A percentile compares a stretch with the other conserved stretches of the same genome.
phyloP scores from a whole-genome alignment of 169 alveolate species.

The Perkinsus chesapeaki region DNA sequence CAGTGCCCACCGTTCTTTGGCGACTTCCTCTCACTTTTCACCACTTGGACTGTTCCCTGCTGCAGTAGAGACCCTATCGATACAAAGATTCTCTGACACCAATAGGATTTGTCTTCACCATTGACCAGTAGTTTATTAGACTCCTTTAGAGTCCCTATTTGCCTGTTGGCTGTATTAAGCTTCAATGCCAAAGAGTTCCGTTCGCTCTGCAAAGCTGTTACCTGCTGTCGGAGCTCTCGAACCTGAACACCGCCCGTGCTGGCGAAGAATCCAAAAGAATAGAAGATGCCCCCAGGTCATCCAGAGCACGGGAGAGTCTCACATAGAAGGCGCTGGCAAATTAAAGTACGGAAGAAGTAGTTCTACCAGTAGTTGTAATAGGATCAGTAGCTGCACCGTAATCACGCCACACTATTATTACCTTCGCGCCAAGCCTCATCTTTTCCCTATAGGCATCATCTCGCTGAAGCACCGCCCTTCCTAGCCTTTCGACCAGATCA shows the following conservation, averaged over 20 bases:
- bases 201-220: background rate
- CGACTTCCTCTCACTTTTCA: background rate
- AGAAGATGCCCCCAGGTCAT: too few relatives aligned
- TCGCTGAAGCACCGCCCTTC: background rate
- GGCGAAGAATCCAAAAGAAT: too few relatives aligned
- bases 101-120: background rate
- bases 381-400: too few relatives aligned
- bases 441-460: background rate
- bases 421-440: background rate
- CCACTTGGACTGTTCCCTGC: background rate
- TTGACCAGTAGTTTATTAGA: background rate
- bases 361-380: too few relatives aligned
- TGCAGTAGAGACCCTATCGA: background rate
- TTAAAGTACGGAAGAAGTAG: background rate
- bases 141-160: background rate
- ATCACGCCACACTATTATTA: background rate
- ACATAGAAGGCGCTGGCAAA: too few relatives aligned
- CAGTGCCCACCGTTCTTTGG: background rate
- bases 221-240: background rate
- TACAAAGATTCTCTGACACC: background rate
- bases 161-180: background rate
- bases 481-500: background rate
- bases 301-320: too few relatives aligned
- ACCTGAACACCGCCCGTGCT: too few relatives aligned
- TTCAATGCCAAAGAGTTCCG: background rate